Evolutionary conservation across 805 yeast species (phyloP), one percentile per base, ranked within the genome.

Genomic region (Ogataea populi-albae): DNA sequence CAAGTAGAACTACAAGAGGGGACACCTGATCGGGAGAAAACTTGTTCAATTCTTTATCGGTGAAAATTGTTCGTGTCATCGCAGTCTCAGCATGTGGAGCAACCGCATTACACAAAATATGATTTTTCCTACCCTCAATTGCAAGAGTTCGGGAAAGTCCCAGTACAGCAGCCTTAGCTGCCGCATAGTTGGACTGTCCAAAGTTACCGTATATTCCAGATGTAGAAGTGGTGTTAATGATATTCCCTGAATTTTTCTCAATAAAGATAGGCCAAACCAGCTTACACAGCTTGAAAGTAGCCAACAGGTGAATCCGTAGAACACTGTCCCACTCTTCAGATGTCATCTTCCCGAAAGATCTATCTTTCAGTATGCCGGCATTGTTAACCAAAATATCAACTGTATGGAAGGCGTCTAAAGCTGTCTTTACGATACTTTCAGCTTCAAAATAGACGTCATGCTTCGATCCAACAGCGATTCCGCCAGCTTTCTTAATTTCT

Each of bases 71-170:
- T 54, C 77, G 75, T 19, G 98, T 91, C 98, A 91, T 91, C 39
- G 94, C 89, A 28, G 98, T 91, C 56, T 91, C 97, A 19, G 98
- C 98, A 60, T 91, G 96, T 35, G 98, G 98, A 18, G 98, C 98
- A 59, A 88, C 80, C 23, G 79, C 76, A 57, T 89, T 86, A 38
- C 79, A 89, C 53, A 71, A 69, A 49, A 91, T 87, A 56, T 81
- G 78, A 54, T 69, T 59, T 61, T 77, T 86, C 41, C 79, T 79
- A 54, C 98, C 98, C 68, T 91, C 98, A 47, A 86, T 71, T 19
- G 98, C 96, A 45, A 87, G 63, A 27, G 97, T 82, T 62, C 76
- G 79, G 26, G 96, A 75, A 50, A 91, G 74, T 12, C 96, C 96
- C 32, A 88, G 65, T 45, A 91, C 78, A 17, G 87, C 97, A 34